Evolutionary conservation across 345 rosid genomes (phyloP).

Genomic region (Limnanthes douglasii): DNA sequence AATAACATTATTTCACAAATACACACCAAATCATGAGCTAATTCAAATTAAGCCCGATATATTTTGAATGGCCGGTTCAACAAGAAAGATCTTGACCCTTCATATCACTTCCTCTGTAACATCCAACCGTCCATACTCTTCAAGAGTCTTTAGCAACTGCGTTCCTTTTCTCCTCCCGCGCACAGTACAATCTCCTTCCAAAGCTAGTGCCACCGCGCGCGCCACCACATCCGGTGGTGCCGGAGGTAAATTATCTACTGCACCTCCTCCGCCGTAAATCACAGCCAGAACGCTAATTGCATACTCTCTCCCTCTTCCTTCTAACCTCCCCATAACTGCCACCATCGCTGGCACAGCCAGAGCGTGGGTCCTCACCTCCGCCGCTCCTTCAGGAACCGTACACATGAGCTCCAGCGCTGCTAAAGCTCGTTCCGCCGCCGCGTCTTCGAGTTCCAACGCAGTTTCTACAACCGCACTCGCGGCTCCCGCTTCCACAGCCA

Average conservation of each 20-base stretch:
- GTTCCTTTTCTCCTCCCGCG: slow-evolving; percentile 72
- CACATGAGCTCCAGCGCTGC: slow-evolving; percentile 79
- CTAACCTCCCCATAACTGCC: slow-evolving; percentile 65
- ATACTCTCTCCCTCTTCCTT: slow-evolving; percentile 73
- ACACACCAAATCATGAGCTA: neutral
- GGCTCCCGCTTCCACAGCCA: slow-evolving; percentile 75
- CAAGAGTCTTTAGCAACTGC: slow-evolving; percentile 56
- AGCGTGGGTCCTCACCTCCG: slow-evolving; percentile 63
- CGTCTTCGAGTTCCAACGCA: slow-evolving; percentile 44
- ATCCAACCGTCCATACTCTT: slow-evolving; percentile 51
- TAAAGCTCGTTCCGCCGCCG: slow-evolving; percentile 62
- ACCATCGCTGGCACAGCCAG: slow-evolving; percentile 92
- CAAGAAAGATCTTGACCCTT: slow-evolving; percentile 25
- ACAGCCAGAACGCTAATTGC: slow-evolving; percentile 68
- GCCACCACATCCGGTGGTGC: slow-evolving; percentile 90
- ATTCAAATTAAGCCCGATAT: too few species aligned
- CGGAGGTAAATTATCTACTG: slow-evolving; percentile 11
- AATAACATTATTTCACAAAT: neutral
- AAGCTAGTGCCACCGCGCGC: slow-evolving; percentile 62
- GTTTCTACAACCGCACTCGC: slow-evolving; percentile 57
- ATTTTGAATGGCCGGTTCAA: too few species aligned
- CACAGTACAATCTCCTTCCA: slow-evolving; percentile 63
- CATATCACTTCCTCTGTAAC: slow-evolving; percentile 20
- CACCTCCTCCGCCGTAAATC: slow-evolving; percentile 19
- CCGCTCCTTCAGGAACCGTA: slow-evolving; percentile 63